Evolutionary conservation across 129 eudicot species (phyloP).

Genomic region (Artemisia tridentata): DNA sequence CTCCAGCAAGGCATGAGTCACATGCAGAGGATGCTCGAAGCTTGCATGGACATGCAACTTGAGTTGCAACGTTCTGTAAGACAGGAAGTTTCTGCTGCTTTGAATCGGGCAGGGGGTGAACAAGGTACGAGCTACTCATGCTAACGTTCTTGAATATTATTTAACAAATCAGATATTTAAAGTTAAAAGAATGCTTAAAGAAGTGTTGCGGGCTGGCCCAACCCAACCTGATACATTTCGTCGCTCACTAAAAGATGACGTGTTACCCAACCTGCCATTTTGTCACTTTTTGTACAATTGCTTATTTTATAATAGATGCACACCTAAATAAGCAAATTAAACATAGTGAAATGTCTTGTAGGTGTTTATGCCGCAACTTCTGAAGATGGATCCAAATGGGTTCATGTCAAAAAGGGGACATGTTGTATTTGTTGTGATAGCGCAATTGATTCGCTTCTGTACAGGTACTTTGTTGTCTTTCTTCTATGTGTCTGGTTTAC

Average conservation of each 20-base stretch:
- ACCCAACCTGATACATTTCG: too few relatives aligned
- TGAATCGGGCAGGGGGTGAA: constrained; percentile 67
- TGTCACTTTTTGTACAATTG: neutral
- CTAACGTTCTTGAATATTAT: too few relatives aligned
- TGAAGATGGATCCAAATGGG: constrained; percentile 88
- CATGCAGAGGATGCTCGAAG: constrained; percentile 98
- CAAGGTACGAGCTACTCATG: constrained; percentile 41
- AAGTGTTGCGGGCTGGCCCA: too few relatives aligned
- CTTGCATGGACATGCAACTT: constrained; percentile 99
- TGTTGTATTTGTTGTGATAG: constrained; percentile 96
- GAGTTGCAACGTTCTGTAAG: constrained; percentile 97
- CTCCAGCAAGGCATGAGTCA: constrained; percentile 98
- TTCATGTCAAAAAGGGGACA: constrained; percentile 79
- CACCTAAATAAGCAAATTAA: neutral
- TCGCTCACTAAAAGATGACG: neutral
- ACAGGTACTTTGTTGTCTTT: constrained; percentile 55
- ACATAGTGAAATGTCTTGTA: constrained; percentile 21
- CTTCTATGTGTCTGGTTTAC: constrained; percentile 8
- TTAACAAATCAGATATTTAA: too few relatives aligned
- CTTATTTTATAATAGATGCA: neutral
- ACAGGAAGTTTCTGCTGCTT: constrained; percentile 99
- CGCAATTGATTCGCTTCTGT: constrained; percentile 89
- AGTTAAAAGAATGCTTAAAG: too few relatives aligned
- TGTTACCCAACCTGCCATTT: neutral
- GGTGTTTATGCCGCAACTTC: constrained; percentile 68